phyloP scores from a whole-genome alignment of 495 filamentous ascomycete species.

The Cenococcum geophilum region DNA sequence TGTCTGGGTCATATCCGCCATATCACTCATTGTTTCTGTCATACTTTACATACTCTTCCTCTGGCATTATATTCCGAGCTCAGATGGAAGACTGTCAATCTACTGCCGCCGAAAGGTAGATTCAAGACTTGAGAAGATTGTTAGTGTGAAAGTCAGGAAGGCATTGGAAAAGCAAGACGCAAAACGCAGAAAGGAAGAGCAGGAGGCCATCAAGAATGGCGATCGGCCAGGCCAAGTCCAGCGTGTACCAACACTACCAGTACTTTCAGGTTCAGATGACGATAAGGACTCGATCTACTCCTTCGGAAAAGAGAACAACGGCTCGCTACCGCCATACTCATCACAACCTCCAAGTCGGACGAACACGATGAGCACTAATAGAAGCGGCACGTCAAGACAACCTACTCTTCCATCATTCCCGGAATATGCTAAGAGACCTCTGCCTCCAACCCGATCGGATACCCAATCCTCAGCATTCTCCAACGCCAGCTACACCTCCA shows the following conservation, averaged over 20 bases:
- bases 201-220: conserved; percentile 50
- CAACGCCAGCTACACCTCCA: conserved; percentile 47
- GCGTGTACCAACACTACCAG: conserved; percentile 63
- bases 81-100: conserved; percentile 68
- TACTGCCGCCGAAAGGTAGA: conserved; percentile 92
- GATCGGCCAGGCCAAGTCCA: conserved; percentile 45
- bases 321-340: conserved; percentile 53
- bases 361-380: conserved; percentile 26
- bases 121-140: conserved; percentile 69
- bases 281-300: conserved; percentile 25
- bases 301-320: conserved; percentile 13
- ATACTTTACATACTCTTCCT: conserved; percentile 81
- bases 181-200: conserved; percentile 49
- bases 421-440: conserved; percentile 30
- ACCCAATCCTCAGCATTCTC: conserved; percentile 45
- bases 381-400: conserved; percentile 24
- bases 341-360: conserved; percentile 50
- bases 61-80: conserved; percentile 76
- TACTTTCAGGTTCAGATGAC: conserved; percentile 44
- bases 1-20: conserved; percentile 76
- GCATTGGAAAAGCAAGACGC: conserved; percentile 70
- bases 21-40: conserved; percentile 65
- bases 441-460: conserved; percentile 38
- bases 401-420: conserved; percentile 44
- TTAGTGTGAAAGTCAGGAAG: conserved; percentile 74